Percentiles rank a stretch among this genome's conserved stretches.
Conservation (phyloP, 2,329 filamentous ascomycete species). For the Penicillium sp. region DNA sequence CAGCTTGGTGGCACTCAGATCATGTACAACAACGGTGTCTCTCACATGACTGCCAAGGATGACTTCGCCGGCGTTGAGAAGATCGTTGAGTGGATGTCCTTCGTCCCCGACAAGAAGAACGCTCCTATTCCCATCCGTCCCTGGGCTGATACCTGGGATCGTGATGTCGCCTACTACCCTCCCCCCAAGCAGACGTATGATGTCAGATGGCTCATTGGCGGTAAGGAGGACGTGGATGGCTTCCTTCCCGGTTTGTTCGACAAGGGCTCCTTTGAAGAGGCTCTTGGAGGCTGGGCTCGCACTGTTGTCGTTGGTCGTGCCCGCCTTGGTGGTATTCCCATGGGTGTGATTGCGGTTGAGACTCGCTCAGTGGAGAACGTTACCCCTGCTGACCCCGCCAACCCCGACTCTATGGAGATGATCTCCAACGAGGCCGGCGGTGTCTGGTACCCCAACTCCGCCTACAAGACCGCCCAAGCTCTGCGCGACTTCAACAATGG, state of each 20-base stretch:
- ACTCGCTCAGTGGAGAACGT: constrained; percentile 95
- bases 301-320: constrained; percentile 96
- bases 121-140: constrained; percentile 89
- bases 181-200: constrained; percentile 83
- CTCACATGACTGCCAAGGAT: constrained; percentile 95
- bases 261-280: constrained; percentile 93
- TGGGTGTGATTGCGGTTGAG: constrained; percentile 97
- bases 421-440: constrained; percentile 92
- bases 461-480: constrained; percentile 98
- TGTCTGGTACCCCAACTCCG: constrained; percentile 99
- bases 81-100: constrained; percentile 98
- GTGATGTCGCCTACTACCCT: constrained; percentile 77
- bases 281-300: constrained; percentile 92
- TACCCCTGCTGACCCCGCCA: constrained; percentile 92
- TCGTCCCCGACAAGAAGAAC: constrained; percentile 91
- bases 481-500: constrained; percentile 99
- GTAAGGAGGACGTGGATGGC: constrained; percentile 75
- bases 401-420: constrained; percentile 97
- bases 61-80: constrained; percentile 97
- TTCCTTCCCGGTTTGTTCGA: constrained; percentile 94
- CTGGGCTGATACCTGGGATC: constrained; percentile 82
- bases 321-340: constrained; percentile 91
- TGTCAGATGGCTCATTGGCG: constrained; percentile 87
- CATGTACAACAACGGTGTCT: constrained; percentile 99
- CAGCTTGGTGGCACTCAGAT: constrained; percentile 99